Percentiles rank a stretch among this genome's conserved stretches.
Conservation (phyloP, 2,329 filamentous ascomycete species). For the Neonectria ditissima region DNA sequence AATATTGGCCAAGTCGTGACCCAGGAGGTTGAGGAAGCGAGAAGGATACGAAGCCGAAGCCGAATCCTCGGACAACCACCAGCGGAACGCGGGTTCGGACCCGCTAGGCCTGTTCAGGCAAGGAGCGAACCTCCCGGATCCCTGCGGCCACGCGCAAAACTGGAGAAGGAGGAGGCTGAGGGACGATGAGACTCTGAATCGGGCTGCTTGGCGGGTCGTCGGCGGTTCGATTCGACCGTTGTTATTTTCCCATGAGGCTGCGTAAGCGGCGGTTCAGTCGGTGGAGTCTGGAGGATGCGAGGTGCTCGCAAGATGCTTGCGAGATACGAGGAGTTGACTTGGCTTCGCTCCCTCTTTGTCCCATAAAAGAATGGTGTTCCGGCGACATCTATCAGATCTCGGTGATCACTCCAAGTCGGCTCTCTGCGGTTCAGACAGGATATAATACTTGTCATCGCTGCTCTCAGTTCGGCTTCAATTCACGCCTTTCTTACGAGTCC, state of each 20-base stretch:
- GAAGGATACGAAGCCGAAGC: conserved; percentile 28
- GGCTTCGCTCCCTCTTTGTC: not conserved
- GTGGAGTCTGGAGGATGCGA: not conserved
- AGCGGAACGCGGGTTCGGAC: conserved; percentile 40
- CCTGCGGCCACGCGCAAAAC: conserved; percentile 19
- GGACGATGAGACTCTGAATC: not conserved
- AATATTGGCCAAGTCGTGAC: conserved; percentile 6
- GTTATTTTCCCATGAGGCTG: not conserved
- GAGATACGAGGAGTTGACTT: conserved; percentile 17
- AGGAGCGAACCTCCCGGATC: conserved; percentile 2
- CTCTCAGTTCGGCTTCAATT: conserved; percentile 19
- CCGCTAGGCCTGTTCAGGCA: conserved; percentile 29
- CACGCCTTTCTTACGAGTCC: not conserved
- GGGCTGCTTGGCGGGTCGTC: not conserved
- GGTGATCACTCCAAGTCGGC: not conserved
- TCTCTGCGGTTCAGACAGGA: not conserved
- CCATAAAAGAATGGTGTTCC: conserved; percentile 2
- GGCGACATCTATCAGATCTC: not conserved
- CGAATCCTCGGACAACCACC: conserved; percentile 38
- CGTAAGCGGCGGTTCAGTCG: not conserved
- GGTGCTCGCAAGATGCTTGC: conserved; percentile 19
- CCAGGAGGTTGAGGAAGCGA: conserved; percentile 24
- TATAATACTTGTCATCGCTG: not conserved
- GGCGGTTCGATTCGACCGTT: not conserved
- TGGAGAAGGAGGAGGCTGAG: conserved; percentile 11